A percentile compares a stretch with the other conserved stretches of the same genome.
Evolutionary conservation across 495 filamentous ascomycete species (phyloP).

Genomic region (Daldinia caldariorum): DNA sequence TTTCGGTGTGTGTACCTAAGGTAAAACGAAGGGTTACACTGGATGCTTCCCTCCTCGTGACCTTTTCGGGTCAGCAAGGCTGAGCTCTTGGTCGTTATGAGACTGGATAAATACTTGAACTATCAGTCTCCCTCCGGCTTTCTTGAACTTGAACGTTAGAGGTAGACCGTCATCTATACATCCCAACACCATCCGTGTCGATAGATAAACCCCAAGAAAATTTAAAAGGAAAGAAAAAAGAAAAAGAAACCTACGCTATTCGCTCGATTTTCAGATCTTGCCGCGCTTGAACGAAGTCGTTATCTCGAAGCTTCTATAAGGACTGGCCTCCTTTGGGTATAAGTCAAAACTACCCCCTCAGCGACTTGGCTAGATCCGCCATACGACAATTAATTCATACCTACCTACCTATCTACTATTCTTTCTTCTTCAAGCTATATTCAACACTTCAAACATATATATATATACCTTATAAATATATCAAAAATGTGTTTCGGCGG

Average conservation of each 20-base stretch:
- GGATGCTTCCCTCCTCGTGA: slow-evolving; percentile 30
- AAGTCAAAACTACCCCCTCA: not conserved
- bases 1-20: slow-evolving; percentile 26
- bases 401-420: not conserved
- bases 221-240: not conserved
- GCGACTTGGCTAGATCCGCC: not conserved
- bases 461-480: no score
- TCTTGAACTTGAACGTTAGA: not conserved
- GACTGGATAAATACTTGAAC: slow-evolving; percentile 31
- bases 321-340: not conserved
- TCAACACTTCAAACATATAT: no score
- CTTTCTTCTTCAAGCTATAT: slow-evolving; percentile 4
- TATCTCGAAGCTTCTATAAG: slow-evolving; percentile 6
- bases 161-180: not conserved
- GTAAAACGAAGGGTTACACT: slow-evolving; percentile 25
- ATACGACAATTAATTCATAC: not conserved
- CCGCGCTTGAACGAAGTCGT: not conserved
- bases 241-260: not conserved
- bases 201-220: not conserved
- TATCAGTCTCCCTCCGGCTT: not conserved
- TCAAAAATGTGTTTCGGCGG: slow-evolving; percentile 55
- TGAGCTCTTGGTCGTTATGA: slow-evolving; percentile 29
- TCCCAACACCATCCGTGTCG: not conserved
- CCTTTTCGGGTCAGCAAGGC: slow-evolving; percentile 35
- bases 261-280: not conserved